Percentiles rank a stretch among this genome's conserved stretches.
These are phyloP conservation scores for Entomortierella parvispora DNA, from an alignment of 192 early-diverging fungal genomes.

Conservation along the genomic window DNA sequence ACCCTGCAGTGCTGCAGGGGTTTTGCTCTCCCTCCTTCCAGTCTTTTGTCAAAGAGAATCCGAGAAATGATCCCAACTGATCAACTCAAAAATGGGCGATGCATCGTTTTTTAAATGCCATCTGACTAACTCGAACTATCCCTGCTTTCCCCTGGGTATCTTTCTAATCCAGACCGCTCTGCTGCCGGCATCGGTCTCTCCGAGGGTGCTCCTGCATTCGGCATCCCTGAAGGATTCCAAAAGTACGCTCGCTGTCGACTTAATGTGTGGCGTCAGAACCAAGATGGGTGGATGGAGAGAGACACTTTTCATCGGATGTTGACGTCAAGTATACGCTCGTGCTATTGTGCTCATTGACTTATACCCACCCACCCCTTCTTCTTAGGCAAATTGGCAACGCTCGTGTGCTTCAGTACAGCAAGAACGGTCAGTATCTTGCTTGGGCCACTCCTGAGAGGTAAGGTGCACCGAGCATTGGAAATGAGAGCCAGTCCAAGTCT, in stretches of 20 bases:
- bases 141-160: not conserved
- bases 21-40: not conserved
- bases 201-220: constrained; percentile 62
- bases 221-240: constrained; percentile 59
- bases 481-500: not conserved
- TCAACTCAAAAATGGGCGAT: constrained; percentile 1
- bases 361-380: not conserved
- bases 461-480: not conserved
- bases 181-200: constrained; percentile 63
- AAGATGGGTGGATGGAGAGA: not conserved
- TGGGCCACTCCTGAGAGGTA: constrained; percentile 72
- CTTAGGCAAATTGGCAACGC: constrained; percentile 55
- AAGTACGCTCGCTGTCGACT: too few species aligned
- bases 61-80: not conserved
- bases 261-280: too few species aligned
- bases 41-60: not conserved
- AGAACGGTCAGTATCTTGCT: constrained; percentile 75
- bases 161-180: constrained; percentile 56
- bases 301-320: not conserved
- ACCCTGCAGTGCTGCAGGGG: not conserved
- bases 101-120: constrained; percentile 21
- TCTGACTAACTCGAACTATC: constrained; percentile 6
- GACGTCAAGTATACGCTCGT: too few species aligned
- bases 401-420: constrained; percentile 76
- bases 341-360: not conserved